These are phyloP conservation scores for Eucommia ulmoides DNA, from an alignment of 257 asterid genomes.

Conservation along the genomic window DNA sequence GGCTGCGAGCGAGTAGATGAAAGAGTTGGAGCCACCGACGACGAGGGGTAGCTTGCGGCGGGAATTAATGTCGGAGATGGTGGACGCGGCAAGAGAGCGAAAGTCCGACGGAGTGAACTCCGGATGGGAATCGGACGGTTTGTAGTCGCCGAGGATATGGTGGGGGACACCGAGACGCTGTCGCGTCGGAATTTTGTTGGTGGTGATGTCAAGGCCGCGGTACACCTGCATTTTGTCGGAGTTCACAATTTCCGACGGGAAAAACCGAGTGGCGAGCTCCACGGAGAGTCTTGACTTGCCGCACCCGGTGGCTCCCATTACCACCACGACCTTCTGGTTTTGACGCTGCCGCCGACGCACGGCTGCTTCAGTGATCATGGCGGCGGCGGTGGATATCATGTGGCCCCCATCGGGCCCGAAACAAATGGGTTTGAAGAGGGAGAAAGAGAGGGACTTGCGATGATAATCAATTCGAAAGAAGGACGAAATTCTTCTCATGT, in stretches of 20 bases:
- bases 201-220: slow-evolving; percentile 54
- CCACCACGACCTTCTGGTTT: slow-evolving; percentile 33
- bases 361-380: slow-evolving; percentile 16
- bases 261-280: slow-evolving; percentile 55
- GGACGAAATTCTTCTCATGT: too few relatives aligned
- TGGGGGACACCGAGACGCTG: slow-evolving; percentile 53
- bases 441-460: background rate
- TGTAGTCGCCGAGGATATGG: slow-evolving; percentile 67
- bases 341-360: slow-evolving; percentile 12
- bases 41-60: slow-evolving; percentile 33
- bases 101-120: slow-evolving; percentile 56
- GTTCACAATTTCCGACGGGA: slow-evolving; percentile 68
- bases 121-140: slow-evolving; percentile 38
- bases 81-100: slow-evolving; percentile 23
- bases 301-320: slow-evolving; percentile 88
- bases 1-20: slow-evolving; percentile 43
- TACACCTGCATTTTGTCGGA: slow-evolving; percentile 82
- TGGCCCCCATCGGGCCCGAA: slow-evolving; percentile 2
- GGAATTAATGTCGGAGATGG: slow-evolving; percentile 27
- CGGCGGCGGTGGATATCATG: slow-evolving; percentile 10
- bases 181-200: slow-evolving; percentile 53
- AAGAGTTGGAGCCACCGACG: slow-evolving; percentile 93
- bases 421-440: background rate
- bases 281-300: slow-evolving; percentile 80
- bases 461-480: too few relatives aligned